Base-by-base conservation (phyloP, 345 rosid genomes). In the Triadica sebifera region DNA sequence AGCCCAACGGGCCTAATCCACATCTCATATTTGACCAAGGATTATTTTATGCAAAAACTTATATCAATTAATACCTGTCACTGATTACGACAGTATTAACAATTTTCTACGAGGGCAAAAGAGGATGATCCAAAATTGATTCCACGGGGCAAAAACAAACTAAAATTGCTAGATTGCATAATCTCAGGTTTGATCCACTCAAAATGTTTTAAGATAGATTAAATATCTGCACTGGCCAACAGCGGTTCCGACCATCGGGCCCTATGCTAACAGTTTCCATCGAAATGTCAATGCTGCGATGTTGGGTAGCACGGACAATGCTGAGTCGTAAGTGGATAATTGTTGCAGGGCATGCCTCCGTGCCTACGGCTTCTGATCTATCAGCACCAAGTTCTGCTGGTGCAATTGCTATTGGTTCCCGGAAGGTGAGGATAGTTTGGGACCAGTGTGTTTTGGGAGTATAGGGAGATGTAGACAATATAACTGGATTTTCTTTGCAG, bases 361-460 rank as follows among this genome's bases (percentile, higher is more conserved):
- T 86, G 49, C 92, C 97, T 17, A 87, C 77, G 46, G 68, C 75
- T 45, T 85, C 81, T 37, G 76, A 70, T 77, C 75, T 80, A 53
- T 87, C 77, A 50, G 75, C 65, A 63, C 59, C 60, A 56, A 68
- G 74, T 51, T 79, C 67, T 64, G 71, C 69, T 0, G 79, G 37
- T 51, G 88, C 80, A 55, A 86, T 78, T 49, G 91, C 89, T 79
- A 93, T 88, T 29, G 99, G 98, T 68, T 95, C 94, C 58, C 53
- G 77, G 69, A 93, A 93, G 3, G 97, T 93, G 76, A 95, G 78
- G 71, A 95, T 79, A 7, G 99, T 95, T 75, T 95, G 99, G 4
- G 91, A 76, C 99, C 98, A 95, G 51, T 95, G 99, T 13, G 99
- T 95, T 83, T 82, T 88, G 49, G 90, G 87, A 64, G 91, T 87